These are phyloP conservation scores for Cucurbita moschata DNA, from an alignment of 306 rosid genomes.

Conservation along the genomic window DNA sequence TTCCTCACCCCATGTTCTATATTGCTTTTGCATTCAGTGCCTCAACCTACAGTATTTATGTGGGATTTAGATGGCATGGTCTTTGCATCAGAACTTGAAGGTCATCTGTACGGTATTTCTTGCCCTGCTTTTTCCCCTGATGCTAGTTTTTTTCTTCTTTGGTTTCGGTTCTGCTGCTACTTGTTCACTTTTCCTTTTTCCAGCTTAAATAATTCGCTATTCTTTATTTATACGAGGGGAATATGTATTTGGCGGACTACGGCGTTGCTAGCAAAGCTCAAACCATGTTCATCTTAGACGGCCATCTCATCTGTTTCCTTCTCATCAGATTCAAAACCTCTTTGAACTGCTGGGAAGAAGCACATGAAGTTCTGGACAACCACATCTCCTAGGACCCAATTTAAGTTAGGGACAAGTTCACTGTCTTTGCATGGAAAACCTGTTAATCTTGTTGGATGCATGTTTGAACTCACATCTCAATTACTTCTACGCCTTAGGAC, in stretches of 20 bases:
- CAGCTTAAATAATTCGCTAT: neutral
- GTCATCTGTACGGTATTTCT: conserved; percentile 43
- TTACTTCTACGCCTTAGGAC: neutral
- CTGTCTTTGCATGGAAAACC: conserved; percentile 36
- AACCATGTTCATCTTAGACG: conserved; percentile 51
- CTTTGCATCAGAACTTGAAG: conserved; percentile 43
- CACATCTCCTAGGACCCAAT: conserved; percentile 35
- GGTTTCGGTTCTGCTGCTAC: conserved; percentile 10
- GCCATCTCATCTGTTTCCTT: conserved; percentile 44
- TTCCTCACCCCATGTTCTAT: conserved; percentile 4
- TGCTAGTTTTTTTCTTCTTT: conserved; percentile 31
- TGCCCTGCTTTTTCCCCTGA: conserved; percentile 70
- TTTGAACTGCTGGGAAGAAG: conserved; percentile 58
- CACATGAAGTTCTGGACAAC: conserved; percentile 65
- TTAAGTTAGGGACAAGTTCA: conserved; percentile 24
- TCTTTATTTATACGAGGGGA: conserved; percentile 31
- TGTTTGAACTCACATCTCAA: neutral
- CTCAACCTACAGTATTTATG: conserved; percentile 51
- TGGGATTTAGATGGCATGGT: conserved; percentile 40
- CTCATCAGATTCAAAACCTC: conserved; percentile 44
- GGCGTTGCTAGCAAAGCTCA: conserved; percentile 43
- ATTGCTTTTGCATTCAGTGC: conserved; percentile 43
- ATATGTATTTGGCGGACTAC: conserved; percentile 45
- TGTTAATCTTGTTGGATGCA: conserved; percentile 26
- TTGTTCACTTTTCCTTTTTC: conserved; percentile 6